Conservation (phyloP, 2,329 filamentous ascomycete species). For the Fusarium graminum region DNA sequence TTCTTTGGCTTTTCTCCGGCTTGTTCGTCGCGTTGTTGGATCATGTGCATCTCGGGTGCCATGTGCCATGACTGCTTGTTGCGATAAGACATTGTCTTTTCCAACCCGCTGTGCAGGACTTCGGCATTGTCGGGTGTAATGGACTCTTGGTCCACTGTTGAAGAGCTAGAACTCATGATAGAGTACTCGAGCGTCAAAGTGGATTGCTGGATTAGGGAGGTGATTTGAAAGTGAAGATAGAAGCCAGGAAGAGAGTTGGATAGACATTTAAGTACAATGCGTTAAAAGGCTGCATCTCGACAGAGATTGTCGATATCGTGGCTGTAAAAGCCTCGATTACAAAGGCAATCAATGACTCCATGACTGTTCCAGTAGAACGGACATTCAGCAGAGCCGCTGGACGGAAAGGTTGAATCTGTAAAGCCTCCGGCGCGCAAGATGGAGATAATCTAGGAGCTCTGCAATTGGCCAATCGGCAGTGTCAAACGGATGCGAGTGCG, state of each 20-base stretch:
- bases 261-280: too few species aligned
- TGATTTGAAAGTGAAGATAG: too few species aligned
- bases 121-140: neutral
- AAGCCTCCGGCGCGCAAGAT: neutral
- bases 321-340: neutral
- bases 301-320: too few species aligned
- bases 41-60: neutral
- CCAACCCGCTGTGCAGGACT: neutral
- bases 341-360: neutral
- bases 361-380: too few species aligned
- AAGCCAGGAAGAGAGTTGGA: too few species aligned
- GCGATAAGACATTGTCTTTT: neutral
- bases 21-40: slow-evolving; percentile 1
- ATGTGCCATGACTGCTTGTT: neutral
- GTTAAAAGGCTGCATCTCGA: too few species aligned
- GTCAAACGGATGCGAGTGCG: neutral
- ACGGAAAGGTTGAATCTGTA: neutral
- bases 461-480: neutral
- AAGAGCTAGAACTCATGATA: slow-evolving; percentile 4
- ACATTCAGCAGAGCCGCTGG: neutral
- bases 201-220: too few species aligned
- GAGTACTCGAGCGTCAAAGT: neutral
- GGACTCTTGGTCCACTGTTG: neutral
- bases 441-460: neutral
- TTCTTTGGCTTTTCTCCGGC: slow-evolving; percentile 51